phyloP scores from a whole-genome alignment of 2,329 filamentous ascomycete genomes.

The Aulographum hederae region DNA sequence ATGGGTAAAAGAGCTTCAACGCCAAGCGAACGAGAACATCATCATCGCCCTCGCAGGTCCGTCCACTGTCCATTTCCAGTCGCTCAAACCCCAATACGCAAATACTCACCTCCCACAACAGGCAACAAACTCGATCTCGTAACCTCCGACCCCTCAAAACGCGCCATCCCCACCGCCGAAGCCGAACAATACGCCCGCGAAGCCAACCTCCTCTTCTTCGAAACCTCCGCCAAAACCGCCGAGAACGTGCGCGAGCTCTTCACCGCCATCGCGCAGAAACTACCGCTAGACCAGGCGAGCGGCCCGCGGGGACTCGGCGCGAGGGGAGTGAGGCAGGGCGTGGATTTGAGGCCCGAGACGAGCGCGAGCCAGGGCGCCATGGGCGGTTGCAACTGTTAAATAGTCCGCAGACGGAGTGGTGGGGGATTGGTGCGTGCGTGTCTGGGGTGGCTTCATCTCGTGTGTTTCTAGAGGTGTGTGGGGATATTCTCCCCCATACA shows the following conservation, averaged over 20 bases:
- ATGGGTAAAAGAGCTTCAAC: slow-evolving; percentile 97
- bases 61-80: too few species aligned
- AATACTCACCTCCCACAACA: too few species aligned
- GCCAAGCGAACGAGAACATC: slow-evolving; percentile 98
- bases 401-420: too few species aligned
- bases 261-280: slow-evolving; percentile 92
- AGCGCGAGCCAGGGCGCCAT: slow-evolving; percentile 39
- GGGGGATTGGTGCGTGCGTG: too few species aligned
- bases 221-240: slow-evolving; percentile 93
- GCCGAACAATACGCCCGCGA: slow-evolving; percentile 91
- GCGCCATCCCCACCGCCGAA: slow-evolving; percentile 73
- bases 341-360: slow-evolving; percentile 47
- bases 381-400: slow-evolving; percentile 45
- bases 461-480: too few species aligned
- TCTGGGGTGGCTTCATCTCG: too few species aligned
- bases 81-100: too few species aligned
- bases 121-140: slow-evolving; percentile 97
- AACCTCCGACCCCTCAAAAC: slow-evolving; percentile 85
- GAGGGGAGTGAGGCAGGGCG: slow-evolving; percentile 42
- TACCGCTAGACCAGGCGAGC: slow-evolving; percentile 88
- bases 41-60: slow-evolving; percentile 93
- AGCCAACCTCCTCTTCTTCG: slow-evolving; percentile 89
- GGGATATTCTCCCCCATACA: too few species aligned
- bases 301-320: slow-evolving; percentile 70
- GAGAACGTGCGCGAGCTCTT: slow-evolving; percentile 94